A percentile compares a stretch with the other conserved stretches of the same genome.
phyloP scores from a whole-genome alignment of 148 eudicot genomes.

The Polygonum aviculare region DNA sequence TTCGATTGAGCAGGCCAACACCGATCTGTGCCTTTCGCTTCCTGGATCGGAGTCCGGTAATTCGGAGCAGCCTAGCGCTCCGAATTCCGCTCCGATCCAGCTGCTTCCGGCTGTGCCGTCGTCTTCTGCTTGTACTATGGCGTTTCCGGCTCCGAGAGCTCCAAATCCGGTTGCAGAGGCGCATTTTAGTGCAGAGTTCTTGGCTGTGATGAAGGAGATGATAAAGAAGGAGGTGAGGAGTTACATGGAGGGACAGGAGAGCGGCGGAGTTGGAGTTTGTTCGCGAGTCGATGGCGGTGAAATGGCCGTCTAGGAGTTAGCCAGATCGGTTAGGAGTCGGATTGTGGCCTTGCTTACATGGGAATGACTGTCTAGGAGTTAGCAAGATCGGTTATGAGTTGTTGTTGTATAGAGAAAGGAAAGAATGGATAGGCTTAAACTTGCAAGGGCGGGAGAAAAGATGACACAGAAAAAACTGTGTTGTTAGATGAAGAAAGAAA shows the following conservation, averaged over 20 bases:
- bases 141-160: not conserved
- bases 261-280: not conserved
- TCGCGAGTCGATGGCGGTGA: not conserved
- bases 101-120: not conserved
- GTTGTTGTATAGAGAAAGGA: not conserved
- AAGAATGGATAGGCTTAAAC: not conserved
- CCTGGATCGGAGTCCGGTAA: slow-evolving; percentile 34
- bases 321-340: not conserved
- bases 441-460: not conserved
- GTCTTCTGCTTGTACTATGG: not conserved
- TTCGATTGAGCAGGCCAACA: not conserved
- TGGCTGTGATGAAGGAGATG: slow-evolving; percentile 8
- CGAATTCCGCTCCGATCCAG: not conserved
- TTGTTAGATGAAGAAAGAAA: not conserved
- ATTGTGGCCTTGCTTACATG: not conserved
- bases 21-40: slow-evolving; percentile 30
- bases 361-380: not conserved
- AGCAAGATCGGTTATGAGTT: not conserved
- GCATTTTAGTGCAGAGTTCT: not conserved
- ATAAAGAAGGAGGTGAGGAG: not conserved
- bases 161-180: not conserved
- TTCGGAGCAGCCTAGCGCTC: not conserved
- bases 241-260: slow-evolving; percentile 8
- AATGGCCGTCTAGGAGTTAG: not conserved
- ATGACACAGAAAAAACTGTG: not conserved